Evolutionary conservation across 768 basidiomycete genomes (phyloP), one percentile per base, ranked within the genome.

Genomic region (Pisolithus albus): DNA sequence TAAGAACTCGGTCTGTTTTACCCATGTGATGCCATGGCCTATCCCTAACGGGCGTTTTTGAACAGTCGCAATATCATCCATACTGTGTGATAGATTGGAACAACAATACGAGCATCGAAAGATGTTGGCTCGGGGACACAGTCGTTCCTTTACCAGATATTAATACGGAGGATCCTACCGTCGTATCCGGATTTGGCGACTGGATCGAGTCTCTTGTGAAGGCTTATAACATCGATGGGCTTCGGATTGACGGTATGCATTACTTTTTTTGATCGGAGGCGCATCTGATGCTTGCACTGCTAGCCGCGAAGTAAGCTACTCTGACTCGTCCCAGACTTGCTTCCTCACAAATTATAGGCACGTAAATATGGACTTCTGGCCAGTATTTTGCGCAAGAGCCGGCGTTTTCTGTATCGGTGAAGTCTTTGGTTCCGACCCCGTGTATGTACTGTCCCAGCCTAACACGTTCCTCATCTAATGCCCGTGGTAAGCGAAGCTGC

Each of bases 361-460:
- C 62, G 82, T 92, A 47, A 75, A 82, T 49, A 74, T 77, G 49
- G 70, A 74, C 42, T 94, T 93, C 65, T 92, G 88, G 89, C 82
- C 86, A 1, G 61, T 61, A 6, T 92, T 93, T 61, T 83, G 82
- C 58, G 70, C 66, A 42, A 80, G 79, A n/a, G 86, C 88, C 0
- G 88, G 84, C 11, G 85, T 92, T 9, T 92, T 86, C 70, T 92
- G 87, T 60, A 84, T 92, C 49, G 92, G 92, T 38, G 90, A 92
- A 69, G 85, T 93, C 44, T 75, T 80, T 52, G 77, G 75, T 42
- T 63, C 71, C 47, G 71, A 82, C 47, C 66, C 81, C 44, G 66
- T 72, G 83, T 84, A 61, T 36, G 63, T 34, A 19, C 18, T 18
- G 34, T 24, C 41, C 24, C 30, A 51, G 42, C 60, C 11, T 5